phyloP scores from a whole-genome alignment of 2,329 filamentous ascomycete species.

The Atkinsonella hypoxylon region DNA sequence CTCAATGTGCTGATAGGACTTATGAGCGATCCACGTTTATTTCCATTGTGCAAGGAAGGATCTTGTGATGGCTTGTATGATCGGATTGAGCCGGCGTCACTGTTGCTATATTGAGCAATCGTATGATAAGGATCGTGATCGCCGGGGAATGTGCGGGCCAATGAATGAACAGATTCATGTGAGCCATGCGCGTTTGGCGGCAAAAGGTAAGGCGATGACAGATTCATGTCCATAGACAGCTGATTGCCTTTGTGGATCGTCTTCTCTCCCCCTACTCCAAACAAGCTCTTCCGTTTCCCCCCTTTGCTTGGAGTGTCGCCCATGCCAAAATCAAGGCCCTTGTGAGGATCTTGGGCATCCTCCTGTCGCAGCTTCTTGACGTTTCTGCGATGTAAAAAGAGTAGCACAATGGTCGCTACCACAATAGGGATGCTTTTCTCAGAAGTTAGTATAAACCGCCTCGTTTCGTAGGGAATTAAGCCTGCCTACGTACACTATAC shows the following conservation, averaged over 20 bases:
- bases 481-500: constrained; percentile 50
- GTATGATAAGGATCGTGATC: constrained; percentile 78
- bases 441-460: too few species aligned
- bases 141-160: constrained; percentile 62
- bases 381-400: constrained; percentile 71
- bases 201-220: constrained; percentile 84
- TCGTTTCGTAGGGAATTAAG: too few species aligned
- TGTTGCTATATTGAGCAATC: constrained; percentile 42
- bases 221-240: constrained; percentile 61
- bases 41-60: constrained; percentile 33
- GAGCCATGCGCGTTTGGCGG: constrained; percentile 70
- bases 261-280: constrained; percentile 49
- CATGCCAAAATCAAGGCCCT: constrained; percentile 85
- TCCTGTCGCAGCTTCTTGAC: constrained; percentile 60
- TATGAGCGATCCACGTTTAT: constrained; percentile 20
- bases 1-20: constrained; percentile 14
- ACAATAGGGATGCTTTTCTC: constrained; percentile 59
- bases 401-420: constrained; percentile 51
- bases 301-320: constrained; percentile 37
- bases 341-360: constrained; percentile 77
- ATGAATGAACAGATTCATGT: constrained; percentile 73
- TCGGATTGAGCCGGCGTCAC: constrained; percentile 43
- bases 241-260: constrained; percentile 35
- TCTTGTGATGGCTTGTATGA: constrained; percentile 34
- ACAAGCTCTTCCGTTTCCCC: constrained; percentile 21